Evolutionary conservation across 2,329 filamentous ascomycete genomes (phyloP), one percentile per base, ranked within the genome.

Genomic region (Beauveria scarabaeidicola): DNA sequence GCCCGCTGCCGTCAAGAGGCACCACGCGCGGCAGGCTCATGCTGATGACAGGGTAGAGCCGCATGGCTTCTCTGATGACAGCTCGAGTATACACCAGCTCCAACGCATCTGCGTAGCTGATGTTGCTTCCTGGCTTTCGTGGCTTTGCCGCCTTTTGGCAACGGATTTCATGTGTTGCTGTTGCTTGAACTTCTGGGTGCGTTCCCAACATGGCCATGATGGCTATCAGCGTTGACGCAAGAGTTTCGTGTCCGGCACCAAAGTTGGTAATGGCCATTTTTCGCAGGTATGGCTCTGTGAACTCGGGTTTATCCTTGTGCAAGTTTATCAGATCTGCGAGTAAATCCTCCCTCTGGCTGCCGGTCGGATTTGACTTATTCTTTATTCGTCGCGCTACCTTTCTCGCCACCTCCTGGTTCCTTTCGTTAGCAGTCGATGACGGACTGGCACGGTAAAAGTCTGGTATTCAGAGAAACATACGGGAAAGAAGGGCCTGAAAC

Each of bases 201-300:
- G 73, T 73, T 1, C 73, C 78, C 25, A 83, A 70, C 72, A 80
- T 75, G 51, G 77, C 70, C 51, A 83, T 65, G 23, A 74, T 69
- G 3, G 80, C 76, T 0, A 79, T 81, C 7, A 82, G 65, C 0
- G 80, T 79, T 1, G 79, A 79, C 11, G 78, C 78, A 70, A 81
- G 74, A 0, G 80, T 82, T 64, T 82, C 80, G 61, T 82, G 80
- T 0, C 80, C 80, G 1, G 80, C 80, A 11, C 80, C 80, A 63
- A 82, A 82, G 62, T 82, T 82, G 2, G 80, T 81, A 2, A 81
- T 71, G 2, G 77, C 78, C 72, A 82, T 78, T 29, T 79, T 77
- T 3, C 76, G 75, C 10, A 82, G 72, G 56, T 82, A 81, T 0
- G 64, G 67, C 27, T 78, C 74, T 0, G 66, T 77, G 61, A 82